Evolutionary conservation across 176 grass and related monocot species (phyloP), one percentile per base, ranked within the genome.

Genomic region (Carex pumila): DNA sequence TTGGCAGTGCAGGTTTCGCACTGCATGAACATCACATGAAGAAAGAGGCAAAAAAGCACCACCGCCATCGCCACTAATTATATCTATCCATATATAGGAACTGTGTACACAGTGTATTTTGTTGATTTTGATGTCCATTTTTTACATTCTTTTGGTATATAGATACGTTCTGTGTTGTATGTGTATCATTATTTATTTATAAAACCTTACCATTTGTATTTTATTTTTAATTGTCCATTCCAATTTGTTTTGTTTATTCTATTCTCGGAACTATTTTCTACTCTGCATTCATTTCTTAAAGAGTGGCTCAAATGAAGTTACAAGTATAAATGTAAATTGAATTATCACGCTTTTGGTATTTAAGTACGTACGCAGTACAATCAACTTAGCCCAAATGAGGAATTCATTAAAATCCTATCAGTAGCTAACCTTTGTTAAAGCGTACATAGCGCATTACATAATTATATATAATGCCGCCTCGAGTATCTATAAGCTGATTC

Each of bases 31-130:
- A 83, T 17, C 81, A 83, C 47, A 59, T 53, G 43, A 68, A 68
- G 82, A 84, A 84, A 22, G 59, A 84, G 21, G 81, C 61, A 25
- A 83, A 54, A 6, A 69, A 54, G 25, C 60, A 83, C 34, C 67
- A 45, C 17, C 34, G 37, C 5, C 36, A n/a, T 34, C 10, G 14
- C 3, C n/a, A 74, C 43, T 74, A 7, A 10, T 74, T 74, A 74
- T 12, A 9, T 49, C 1, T 12, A 45, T 45, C 7, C 8, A 10
- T 50, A 8, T 10, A 25, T 52, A 0, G 2, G 8, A 15, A 71
- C 5, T 12, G 18, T 72, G 15, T 71, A 18, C 15, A 9, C 19
- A 22, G 17, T 47, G 71, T 52, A 52, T 29, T 74, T 74, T 74
- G 52, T 74, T 52, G 3, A 2, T 74, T 71, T 43, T 74, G 19